Evolutionary conservation across 345 rosid species (phyloP), one percentile per base, ranked within the genome.

Genomic region (Populus davidiana): DNA sequence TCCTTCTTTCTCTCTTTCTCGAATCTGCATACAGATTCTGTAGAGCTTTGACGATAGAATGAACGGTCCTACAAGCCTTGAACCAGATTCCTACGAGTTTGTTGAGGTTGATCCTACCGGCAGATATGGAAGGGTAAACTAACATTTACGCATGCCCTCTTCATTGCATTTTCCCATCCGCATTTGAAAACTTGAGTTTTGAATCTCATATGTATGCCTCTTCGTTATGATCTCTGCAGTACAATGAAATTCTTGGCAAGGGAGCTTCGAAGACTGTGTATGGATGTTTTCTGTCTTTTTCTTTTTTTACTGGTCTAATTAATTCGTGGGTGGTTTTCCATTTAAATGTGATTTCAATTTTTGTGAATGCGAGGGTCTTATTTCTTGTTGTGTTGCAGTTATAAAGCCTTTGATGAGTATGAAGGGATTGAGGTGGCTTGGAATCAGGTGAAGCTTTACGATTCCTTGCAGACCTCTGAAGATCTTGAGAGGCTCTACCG

Each of bases 361-460:
- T 65, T 44, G 18, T n/a, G 63, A 77, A 77, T 35, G 71, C 50
- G 62, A 43, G 35, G 67, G 62, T 39, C 20, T 3, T 25, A 2
- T 1, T 10, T n/a, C n/a, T 59, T 59, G 5, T 4, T 59, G 5
- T 73, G 50, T 12, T 68, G 65, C 90, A 96, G 99, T 69, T 96
- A 96, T 70, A 91, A 88, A 80, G 99, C 93, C 73, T 96, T 93
- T 84, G 99, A 93, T 87, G 98, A 93, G 86, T 96, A 90, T 80
- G 90, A 92, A 72, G 99, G 99, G 66, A 92, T 91, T 83, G 99
- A 96, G 82, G 94, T 96, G 77, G 99, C 99, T 66, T 96, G 99
- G 99, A 96, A 96, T 80, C 99, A 96, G 80, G 96, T 96, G 82
- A 96, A 92, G 87, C 97, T 96, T 69, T 86, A 88, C 73, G 96